Evolutionary conservation across 768 basidiomycete species (phyloP).

Genomic region (Lentinus tigrinus): DNA sequence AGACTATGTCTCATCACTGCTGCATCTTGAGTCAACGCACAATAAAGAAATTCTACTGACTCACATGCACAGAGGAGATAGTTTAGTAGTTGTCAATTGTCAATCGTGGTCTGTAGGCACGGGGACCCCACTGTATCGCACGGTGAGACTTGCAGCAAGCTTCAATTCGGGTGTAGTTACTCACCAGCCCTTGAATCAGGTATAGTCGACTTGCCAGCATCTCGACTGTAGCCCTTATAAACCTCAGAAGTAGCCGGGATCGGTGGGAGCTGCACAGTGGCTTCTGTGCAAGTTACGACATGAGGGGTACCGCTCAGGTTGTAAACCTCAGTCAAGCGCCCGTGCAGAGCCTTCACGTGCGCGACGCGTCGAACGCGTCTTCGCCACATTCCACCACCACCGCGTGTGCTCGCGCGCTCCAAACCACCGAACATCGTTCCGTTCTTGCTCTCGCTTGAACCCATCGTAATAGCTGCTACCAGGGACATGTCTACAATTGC

Average conservation of each 20-base stretch:
- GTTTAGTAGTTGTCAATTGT: too few relatives aligned
- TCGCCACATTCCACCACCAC: background rate
- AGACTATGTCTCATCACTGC: background rate
- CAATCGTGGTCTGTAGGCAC: too few relatives aligned
- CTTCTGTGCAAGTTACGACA: background rate
- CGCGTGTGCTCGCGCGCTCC: background rate
- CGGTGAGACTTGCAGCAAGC: too few relatives aligned
- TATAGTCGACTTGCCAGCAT: background rate
- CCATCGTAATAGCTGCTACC: background rate
- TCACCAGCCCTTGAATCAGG: too few relatives aligned
- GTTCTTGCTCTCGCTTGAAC: background rate
- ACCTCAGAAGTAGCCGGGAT: background rate
- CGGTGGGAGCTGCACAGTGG: too few relatives aligned
- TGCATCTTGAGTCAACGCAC: too few relatives aligned
- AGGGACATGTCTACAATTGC: background rate
- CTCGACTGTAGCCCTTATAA: background rate
- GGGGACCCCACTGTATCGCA: too few relatives aligned
- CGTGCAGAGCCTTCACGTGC: conserved; percentile 10
- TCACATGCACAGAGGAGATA: too few relatives aligned
- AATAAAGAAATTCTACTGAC: too few relatives aligned
- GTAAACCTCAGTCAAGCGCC: conserved; percentile 1
- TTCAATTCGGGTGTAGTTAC: too few relatives aligned
- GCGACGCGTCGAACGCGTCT: conserved; percentile 17
- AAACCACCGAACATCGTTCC: background rate
- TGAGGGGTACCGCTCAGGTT: conserved; percentile 3